Percentiles rank a stretch among this genome's conserved stretches.
These are phyloP conservation scores for Coemansia sp. DNA, from an alignment of 192 early-diverging fungal genomes.

Conservation along the genomic window DNA sequence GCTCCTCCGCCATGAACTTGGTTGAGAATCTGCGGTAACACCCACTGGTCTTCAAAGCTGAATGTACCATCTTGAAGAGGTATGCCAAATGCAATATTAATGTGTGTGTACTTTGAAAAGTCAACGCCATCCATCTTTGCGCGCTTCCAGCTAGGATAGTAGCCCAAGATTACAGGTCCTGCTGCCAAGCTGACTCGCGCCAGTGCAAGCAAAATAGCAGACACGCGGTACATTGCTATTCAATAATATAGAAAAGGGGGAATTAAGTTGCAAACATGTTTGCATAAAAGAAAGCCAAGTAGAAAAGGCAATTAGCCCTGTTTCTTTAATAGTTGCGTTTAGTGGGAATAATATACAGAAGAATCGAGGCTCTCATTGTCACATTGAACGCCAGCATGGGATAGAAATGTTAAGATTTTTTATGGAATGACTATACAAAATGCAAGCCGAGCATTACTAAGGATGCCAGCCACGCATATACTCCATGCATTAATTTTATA, in stretches of 20 bases:
- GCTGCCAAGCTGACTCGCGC: conserved; percentile 3
- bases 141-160: conserved; percentile 35
- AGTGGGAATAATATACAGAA: neutral
- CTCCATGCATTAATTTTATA: neutral
- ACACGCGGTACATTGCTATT: neutral
- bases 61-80: conserved; percentile 38
- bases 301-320: neutral
- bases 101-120: conserved; percentile 62
- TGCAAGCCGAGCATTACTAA: neutral
- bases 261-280: neutral
- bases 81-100: conserved; percentile 68
- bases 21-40: conserved; percentile 36
- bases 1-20: conserved; percentile 54
- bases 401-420: neutral
- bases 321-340: neutral
- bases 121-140: conserved; percentile 23
- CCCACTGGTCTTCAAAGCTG: conserved; percentile 18
- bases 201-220: neutral
- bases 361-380: neutral
- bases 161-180: conserved; percentile 25
- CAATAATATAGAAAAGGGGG: neutral
- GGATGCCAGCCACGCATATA: neutral
- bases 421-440: neutral
- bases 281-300: neutral
- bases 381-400: neutral